phyloP scores from a whole-genome alignment of 108 stramenopile genomes.

The Fragilariopsis cylindrus region DNA sequence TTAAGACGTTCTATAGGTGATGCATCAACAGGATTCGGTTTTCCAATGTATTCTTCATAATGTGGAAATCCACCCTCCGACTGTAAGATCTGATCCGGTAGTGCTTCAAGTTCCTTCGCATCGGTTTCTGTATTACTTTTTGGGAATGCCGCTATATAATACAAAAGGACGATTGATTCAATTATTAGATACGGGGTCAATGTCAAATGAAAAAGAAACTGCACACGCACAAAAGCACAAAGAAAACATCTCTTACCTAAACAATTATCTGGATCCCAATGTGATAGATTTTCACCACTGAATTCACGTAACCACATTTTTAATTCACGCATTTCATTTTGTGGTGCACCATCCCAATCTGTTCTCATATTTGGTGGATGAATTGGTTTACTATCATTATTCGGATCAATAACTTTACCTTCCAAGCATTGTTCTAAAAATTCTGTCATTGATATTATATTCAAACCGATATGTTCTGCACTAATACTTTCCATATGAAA shows the following conservation, averaged over 20 bases:
- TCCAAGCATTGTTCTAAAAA: slow-evolving; percentile 80
- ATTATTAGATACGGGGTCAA: no score
- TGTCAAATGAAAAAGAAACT: no score
- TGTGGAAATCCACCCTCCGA: not conserved
- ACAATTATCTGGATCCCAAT: slow-evolving; percentile 13
- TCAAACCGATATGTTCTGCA: slow-evolving; percentile 62
- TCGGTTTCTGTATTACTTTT: slow-evolving; percentile 5
- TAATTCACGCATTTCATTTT: slow-evolving; percentile 20
- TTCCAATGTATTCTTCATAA: slow-evolving; percentile 25
- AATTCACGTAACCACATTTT: slow-evolving; percentile 39
- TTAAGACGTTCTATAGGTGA: slow-evolving; percentile 51
- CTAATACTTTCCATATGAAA: slow-evolving; percentile 68
- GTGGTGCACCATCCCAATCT: slow-evolving; percentile 48
- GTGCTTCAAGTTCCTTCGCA: not conserved
- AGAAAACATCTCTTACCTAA: no score
- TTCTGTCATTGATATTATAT: slow-evolving; percentile 68
- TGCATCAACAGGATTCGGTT: slow-evolving; percentile 38
- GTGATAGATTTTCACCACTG: slow-evolving; percentile 13
- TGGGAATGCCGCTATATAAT: slow-evolving; percentile 18
- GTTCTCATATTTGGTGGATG: slow-evolving; percentile 73
- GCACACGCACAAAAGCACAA: no score
- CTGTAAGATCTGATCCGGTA: not conserved
- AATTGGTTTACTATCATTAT: slow-evolving; percentile 34
- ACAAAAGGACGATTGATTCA: no score
- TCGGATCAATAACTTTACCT: slow-evolving; percentile 47